Percentiles rank a stretch among this genome's conserved stretches.
Conservation (phyloP, 2,329 filamentous ascomycete genomes). For the Penicillium verrucosum region DNA sequence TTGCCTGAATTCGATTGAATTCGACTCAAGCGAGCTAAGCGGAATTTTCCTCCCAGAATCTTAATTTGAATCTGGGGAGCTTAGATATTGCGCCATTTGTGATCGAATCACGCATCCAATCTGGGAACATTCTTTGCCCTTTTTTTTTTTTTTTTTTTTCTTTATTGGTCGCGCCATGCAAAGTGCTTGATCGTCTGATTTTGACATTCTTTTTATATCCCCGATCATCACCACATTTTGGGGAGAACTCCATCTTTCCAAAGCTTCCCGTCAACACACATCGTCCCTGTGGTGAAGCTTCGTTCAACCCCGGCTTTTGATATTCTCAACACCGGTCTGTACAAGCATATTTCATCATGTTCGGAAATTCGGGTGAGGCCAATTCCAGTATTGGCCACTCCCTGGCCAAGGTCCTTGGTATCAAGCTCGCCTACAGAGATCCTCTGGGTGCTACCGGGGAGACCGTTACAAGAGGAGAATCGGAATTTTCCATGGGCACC, state of each 20-base stretch:
- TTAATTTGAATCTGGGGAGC: constrained; percentile 16
- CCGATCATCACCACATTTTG: constrained; percentile 13
- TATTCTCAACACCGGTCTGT: not conserved
- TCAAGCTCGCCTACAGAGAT: constrained; percentile 72
- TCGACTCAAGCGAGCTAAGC: constrained; percentile 4
- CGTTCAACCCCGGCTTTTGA: constrained; percentile 1
- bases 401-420: constrained; percentile 75
- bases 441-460: constrained; percentile 51
- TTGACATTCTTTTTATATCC: constrained; percentile 15
- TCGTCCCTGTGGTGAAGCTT: not conserved
- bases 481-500: constrained; percentile 69
- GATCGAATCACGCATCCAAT: constrained; percentile 20
- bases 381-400: constrained; percentile 63
- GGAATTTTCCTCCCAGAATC: constrained; percentile 3
- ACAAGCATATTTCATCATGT: not conserved
- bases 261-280: not conserved
- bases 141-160: constrained; percentile 4
- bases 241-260: not conserved
- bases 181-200: constrained; percentile 13
- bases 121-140: constrained; percentile 2
- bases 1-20: not conserved
- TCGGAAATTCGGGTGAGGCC: constrained; percentile 9
- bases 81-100: constrained; percentile 27
- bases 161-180: constrained; percentile 11
- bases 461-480: constrained; percentile 72